Conservation (phyloP, 2,329 filamentous ascomycete genomes). For the Epicoccum sorghinum region DNA sequence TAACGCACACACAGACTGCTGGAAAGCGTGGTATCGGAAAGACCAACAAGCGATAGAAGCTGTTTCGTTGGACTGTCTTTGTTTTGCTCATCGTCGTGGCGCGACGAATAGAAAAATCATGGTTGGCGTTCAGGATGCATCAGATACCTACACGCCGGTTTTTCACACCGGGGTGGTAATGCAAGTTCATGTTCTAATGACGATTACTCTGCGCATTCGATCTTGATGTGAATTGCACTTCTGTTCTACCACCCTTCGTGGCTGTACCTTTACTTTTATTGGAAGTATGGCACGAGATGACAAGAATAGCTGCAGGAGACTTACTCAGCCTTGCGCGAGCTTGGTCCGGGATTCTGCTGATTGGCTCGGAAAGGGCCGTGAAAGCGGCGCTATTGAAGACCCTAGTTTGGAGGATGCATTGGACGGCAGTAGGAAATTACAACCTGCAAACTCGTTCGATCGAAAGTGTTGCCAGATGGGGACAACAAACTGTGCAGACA, state of each 20-base stretch:
- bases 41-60: slow-evolving; percentile 63
- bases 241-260: neutral
- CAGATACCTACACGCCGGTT: slow-evolving; percentile 37
- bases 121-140: slow-evolving; percentile 39
- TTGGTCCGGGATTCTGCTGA: neutral
- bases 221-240: neutral
- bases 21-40: slow-evolving; percentile 96
- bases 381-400: neutral
- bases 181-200: slow-evolving; percentile 21
- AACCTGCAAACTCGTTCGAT: neutral
- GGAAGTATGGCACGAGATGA: neutral
- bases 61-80: slow-evolving; percentile 16
- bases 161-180: slow-evolving; percentile 28
- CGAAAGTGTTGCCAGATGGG: too few species aligned
- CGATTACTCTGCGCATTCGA: too few species aligned
- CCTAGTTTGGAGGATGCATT: slow-evolving; percentile 7
- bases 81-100: slow-evolving; percentile 15
- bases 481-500: too few species aligned
- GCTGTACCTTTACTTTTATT: neutral
- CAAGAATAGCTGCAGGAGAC: slow-evolving; percentile 3
- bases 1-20: slow-evolving; percentile 63
- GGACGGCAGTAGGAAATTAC: slow-evolving; percentile 9
- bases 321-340: slow-evolving; percentile 7
- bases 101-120: slow-evolving; percentile 31
- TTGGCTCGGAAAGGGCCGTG: slow-evolving; percentile 5